These are phyloP conservation scores for Cutaneotrichosporon cyanovorans DNA, from an alignment of 1,284 basidiomycete species.

Conservation along the genomic window DNA sequence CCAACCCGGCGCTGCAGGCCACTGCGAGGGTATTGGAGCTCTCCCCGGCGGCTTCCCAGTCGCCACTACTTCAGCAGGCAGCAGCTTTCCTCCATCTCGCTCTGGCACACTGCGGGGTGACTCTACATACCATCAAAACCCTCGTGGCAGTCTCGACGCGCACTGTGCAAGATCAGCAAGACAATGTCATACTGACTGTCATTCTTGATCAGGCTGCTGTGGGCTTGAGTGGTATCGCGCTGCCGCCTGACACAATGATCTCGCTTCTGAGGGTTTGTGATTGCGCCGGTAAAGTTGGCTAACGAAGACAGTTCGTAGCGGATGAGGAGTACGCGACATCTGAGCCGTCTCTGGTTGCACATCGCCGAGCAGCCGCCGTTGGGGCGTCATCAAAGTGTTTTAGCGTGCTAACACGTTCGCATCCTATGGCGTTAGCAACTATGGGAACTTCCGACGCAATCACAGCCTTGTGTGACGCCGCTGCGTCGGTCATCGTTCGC, in stretches of 20 bases:
- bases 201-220: constrained; percentile 18
- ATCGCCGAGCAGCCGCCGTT: constrained; percentile 7
- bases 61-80: constrained; percentile 25
- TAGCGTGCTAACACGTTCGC: constrained; percentile 22
- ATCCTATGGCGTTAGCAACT: constrained; percentile 14
- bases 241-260: constrained; percentile 17
- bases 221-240: constrained; percentile 20
- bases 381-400: constrained; percentile 24
- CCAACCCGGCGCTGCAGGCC: constrained; percentile 25
- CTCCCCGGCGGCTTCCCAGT: constrained; percentile 1
- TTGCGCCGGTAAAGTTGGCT: background rate
- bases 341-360: background rate
- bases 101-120: constrained; percentile 23
- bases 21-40: constrained; percentile 16
- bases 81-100: constrained; percentile 29
- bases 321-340: background rate
- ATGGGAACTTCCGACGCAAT: constrained; percentile 15
- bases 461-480: constrained; percentile 13
- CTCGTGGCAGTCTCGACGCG: constrained; percentile 4
- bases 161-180: constrained; percentile 9
- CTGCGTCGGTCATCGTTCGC: constrained; percentile 22
- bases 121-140: constrained; percentile 5
- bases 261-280: constrained; percentile 23
- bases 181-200: constrained; percentile 5
- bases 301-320: constrained; percentile 9